phyloP scores from a whole-genome alignment of 208 protist genomes.

The Leishmania mexicana region DNA sequence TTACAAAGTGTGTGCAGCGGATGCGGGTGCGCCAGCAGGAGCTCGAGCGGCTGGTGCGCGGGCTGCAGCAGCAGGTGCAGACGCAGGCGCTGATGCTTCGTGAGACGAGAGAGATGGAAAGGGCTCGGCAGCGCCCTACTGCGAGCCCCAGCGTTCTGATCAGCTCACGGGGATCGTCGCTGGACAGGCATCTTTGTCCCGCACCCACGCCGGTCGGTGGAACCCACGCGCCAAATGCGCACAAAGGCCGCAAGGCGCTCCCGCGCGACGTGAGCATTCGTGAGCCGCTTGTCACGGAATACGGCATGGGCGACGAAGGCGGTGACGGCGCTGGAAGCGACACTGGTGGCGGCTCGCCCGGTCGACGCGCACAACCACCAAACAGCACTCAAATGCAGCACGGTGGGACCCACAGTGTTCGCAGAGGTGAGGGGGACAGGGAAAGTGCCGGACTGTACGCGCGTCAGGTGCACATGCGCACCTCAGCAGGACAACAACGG shows the following conservation, averaged over 20 bases:
- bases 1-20: constrained; percentile 26
- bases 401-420: background rate
- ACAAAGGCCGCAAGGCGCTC: constrained; percentile 9
- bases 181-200: background rate
- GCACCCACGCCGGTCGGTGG: background rate
- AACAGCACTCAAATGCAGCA: background rate
- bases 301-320: constrained; percentile 6
- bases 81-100: constrained; percentile 5
- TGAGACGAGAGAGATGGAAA: background rate
- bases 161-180: background rate
- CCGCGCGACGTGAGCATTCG: constrained; percentile 30
- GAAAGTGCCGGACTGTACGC: constrained; percentile 17
- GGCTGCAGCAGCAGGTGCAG: constrained; percentile 21
- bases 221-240: background rate
- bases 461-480: constrained; percentile 34
- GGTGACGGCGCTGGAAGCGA: background rate
- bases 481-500: constrained; percentile 2
- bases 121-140: background rate
- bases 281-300: constrained; percentile 18
- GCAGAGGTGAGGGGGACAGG: constrained; percentile 2
- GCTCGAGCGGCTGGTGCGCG: constrained; percentile 24
- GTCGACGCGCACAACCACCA: background rate
- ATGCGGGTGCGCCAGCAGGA: constrained; percentile 32
- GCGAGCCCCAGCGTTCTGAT: background rate
- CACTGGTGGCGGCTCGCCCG: background rate